Percentiles rank a stretch among this genome's conserved stretches.
phyloP scores from a whole-genome alignment of 2,329 filamentous ascomycete genomes.

The Juglanconis oblonga region DNA sequence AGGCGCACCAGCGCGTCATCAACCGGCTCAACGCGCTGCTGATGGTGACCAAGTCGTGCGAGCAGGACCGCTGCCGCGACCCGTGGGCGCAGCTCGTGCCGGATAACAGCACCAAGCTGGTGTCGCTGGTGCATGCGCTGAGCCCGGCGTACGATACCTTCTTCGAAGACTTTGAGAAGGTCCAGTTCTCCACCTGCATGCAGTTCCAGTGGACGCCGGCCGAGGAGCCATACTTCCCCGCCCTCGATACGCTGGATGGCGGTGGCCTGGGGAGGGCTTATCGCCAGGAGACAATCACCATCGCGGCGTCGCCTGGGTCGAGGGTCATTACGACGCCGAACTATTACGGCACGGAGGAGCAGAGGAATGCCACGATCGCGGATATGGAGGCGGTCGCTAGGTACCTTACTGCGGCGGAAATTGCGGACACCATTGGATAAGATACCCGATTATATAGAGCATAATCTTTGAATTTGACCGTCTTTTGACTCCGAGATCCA shows the following conservation, averaged over 20 bases:
- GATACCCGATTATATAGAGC: background rate
- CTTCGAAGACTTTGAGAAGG: slow-evolving; percentile 19
- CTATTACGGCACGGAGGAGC: slow-evolving; percentile 19
- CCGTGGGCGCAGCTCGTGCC: slow-evolving; percentile 60
- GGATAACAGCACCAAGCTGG: slow-evolving; percentile 18
- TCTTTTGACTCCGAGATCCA: no score
- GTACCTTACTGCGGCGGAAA: slow-evolving; percentile 19
- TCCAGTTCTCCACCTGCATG: slow-evolving; percentile 21
- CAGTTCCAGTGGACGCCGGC: slow-evolving; percentile 19
- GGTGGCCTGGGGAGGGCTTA: slow-evolving; percentile 20
- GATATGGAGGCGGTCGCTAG: slow-evolving; percentile 16
- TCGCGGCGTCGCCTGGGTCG: slow-evolving; percentile 9
- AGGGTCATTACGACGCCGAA: slow-evolving; percentile 17
- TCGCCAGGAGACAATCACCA: slow-evolving; percentile 17
- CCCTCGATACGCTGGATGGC: slow-evolving; percentile 10
- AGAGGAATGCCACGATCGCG: slow-evolving; percentile 19
- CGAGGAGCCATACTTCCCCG: slow-evolving; percentile 23
- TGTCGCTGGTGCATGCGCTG: slow-evolving; percentile 22
- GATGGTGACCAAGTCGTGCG: slow-evolving; percentile 60
- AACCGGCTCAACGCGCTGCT: slow-evolving; percentile 56
- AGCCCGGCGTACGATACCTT: slow-evolving; percentile 19
- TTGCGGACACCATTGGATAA: slow-evolving; percentile 12
- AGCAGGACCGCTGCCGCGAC: slow-evolving; percentile 47
- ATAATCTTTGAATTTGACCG: background rate
- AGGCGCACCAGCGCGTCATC: slow-evolving; percentile 37